Conservation (phyloP, 768 basidiomycete species). For the Termitomyces bulborhizus region DNA sequence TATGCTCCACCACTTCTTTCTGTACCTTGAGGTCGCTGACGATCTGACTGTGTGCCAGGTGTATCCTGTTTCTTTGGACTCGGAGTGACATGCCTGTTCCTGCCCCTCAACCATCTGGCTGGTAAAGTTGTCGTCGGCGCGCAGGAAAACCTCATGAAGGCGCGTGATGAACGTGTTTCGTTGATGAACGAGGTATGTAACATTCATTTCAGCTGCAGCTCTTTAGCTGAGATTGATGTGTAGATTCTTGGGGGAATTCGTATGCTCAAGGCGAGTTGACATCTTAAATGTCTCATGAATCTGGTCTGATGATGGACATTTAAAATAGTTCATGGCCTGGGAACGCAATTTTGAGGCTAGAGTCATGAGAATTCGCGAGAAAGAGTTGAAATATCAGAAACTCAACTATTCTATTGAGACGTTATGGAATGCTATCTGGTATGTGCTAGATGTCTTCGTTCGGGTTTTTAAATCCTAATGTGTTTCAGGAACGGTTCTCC, state of each 20-base stretch:
- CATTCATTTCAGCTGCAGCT: not conserved
- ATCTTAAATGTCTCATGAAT: not conserved
- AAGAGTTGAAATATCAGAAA: slow-evolving; percentile 79
- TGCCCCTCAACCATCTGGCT: slow-evolving; percentile 80
- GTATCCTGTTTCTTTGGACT: slow-evolving; percentile 76
- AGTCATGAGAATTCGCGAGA: slow-evolving; percentile 67
- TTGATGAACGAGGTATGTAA: slow-evolving; percentile 72
- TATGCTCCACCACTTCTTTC: slow-evolving; percentile 17
- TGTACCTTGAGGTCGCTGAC: not conserved
- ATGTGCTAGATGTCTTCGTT: not conserved
- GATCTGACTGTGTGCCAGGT: slow-evolving; percentile 21
- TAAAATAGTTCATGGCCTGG: slow-evolving; percentile 84
- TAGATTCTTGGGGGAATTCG: slow-evolving; percentile 84
- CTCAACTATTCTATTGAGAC: slow-evolving; percentile 83
- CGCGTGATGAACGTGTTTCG: slow-evolving; percentile 83
- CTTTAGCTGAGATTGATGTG: not conserved
- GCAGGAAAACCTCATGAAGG: slow-evolving; percentile 87
- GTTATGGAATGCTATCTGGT: slow-evolving; percentile 45
- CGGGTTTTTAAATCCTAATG: slow-evolving; percentile 1
- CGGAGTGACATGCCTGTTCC: slow-evolving; percentile 62
- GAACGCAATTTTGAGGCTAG: slow-evolving; percentile 83
- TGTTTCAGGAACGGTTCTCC: slow-evolving; percentile 54
- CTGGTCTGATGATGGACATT: not conserved
- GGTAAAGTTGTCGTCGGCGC: slow-evolving; percentile 72
- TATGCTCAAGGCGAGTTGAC: slow-evolving; percentile 64